Evolutionary conservation across 148 eudicot genomes (phyloP), one percentile per base, ranked within the genome.

Genomic region (Polygonum aviculare): DNA sequence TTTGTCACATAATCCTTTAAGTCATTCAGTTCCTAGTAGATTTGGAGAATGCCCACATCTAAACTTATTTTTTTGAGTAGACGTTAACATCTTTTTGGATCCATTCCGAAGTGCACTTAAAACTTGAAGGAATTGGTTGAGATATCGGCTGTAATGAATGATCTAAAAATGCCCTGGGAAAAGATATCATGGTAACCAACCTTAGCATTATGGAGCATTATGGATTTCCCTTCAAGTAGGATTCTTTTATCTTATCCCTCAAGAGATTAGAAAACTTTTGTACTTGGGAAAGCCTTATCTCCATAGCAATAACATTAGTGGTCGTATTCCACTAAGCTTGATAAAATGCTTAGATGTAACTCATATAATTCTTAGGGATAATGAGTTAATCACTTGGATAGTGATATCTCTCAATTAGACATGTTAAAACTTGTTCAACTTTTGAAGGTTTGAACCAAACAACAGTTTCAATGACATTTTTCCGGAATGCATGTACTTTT

Each of bases 271-370:
- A 44, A 84, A 81, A 77, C 88, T 94, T 41, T 65, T 86, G 35
- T 80, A 77, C 22, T 80, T 94, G 82, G 87, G 90, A 82, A 60
- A 84, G 78, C 51, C 91, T 74, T 85, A 76, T 48, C 97, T 94
- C 40, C 93, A 91, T 79, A 84, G 88, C 69, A 93, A 93, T 82
- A 70, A 65, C 16, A 74, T 93, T 55, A 90, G 21, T 26, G 98
- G 94, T 50, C 74, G 86, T 21, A 82, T 94, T 65, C 97, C 98
- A 5, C 75, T 77, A 75, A 85, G 97, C 41, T 80, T 94, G 83
- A 79, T 84, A 81, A 87, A 88, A 54, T 94, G 98, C 70, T 87
- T 84, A 71, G 82, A 75, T 15, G 86, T 94, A 35, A 83, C 60
- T 21, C 74, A 48, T 48, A 84, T 94, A 40, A 87, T 81, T 78